A percentile compares a stretch with the other conserved stretches of the same genome.
These are phyloP conservation scores for Diplodia intermedia DNA, from an alignment of 2,329 filamentous ascomycete genomes.

Conservation along the genomic window DNA sequence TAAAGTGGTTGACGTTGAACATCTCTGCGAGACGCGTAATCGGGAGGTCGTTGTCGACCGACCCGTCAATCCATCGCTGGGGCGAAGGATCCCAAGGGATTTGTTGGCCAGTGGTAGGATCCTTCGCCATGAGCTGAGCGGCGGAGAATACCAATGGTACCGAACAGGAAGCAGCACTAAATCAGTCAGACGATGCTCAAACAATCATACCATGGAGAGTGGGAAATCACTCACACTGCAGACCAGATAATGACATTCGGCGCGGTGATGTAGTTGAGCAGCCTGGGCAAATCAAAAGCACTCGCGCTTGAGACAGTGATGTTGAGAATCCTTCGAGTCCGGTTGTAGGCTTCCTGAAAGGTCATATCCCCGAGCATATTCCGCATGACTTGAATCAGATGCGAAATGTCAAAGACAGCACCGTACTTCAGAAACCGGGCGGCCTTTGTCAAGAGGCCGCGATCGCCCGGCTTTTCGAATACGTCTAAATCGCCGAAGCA, in stretches of 20 bases:
- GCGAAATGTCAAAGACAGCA: slow-evolving; percentile 82
- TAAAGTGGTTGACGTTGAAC: slow-evolving; percentile 99
- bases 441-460: slow-evolving; percentile 72
- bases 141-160: slow-evolving; percentile 86
- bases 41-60: slow-evolving; percentile 91
- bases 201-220: neutral
- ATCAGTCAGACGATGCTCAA: slow-evolving; percentile 29
- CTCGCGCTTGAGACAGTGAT: slow-evolving; percentile 91
- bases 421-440: slow-evolving; percentile 80
- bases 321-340: slow-evolving; percentile 89
- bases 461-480: slow-evolving; percentile 70
- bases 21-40: slow-evolving; percentile 90
- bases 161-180: slow-evolving; percentile 84
- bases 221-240: slow-evolving; percentile 67
- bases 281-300: slow-evolving; percentile 81
- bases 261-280: slow-evolving; percentile 92
- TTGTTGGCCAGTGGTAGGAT: slow-evolving; percentile 77
- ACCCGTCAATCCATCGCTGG: slow-evolving; percentile 90
- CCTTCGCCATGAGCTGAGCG: slow-evolving; percentile 80
- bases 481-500: slow-evolving; percentile 81
- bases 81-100: slow-evolving; percentile 85
- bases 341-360: slow-evolving; percentile 94
- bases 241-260: slow-evolving; percentile 97
- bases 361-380: slow-evolving; percentile 85
- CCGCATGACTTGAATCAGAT: slow-evolving; percentile 82